Conservation (phyloP, 176 grass and related monocot genomes). For the Musa acuminata region DNA sequence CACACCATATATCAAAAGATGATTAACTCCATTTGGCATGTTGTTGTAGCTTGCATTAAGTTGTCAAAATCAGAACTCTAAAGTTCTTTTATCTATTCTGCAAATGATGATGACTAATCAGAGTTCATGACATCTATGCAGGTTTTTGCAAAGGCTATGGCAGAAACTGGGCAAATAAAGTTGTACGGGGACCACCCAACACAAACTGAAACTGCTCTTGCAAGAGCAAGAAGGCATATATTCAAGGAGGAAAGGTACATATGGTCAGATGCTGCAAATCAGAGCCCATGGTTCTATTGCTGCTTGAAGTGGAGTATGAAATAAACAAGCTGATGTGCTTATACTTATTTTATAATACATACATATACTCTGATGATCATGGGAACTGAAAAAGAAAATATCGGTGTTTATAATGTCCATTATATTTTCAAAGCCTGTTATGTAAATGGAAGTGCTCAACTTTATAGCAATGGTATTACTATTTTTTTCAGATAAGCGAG, state of each 20-base stretch:
- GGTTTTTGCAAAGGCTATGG: slow-evolving; percentile 98
- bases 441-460: not conserved
- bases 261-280: slow-evolving; percentile 2
- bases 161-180: slow-evolving; percentile 86
- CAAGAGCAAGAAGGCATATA: slow-evolving; percentile 81
- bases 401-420: too few relatives aligned
- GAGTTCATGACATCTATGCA: slow-evolving; percentile 20
- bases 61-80: not conserved
- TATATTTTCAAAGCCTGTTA: not conserved
- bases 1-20: not conserved
- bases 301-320: not conserved
- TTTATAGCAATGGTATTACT: not conserved
- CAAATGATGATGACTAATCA: not conserved
- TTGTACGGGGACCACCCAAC: slow-evolving; percentile 85
- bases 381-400: not conserved
- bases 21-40: not conserved
- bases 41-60: not conserved
- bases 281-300: not conserved
- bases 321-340: not conserved
- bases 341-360: not conserved
- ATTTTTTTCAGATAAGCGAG: not conserved
- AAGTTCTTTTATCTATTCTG: not conserved
- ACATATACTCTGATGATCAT: not conserved
- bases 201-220: slow-evolving; percentile 73
- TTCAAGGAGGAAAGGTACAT: slow-evolving; percentile 88